phyloP scores from a whole-genome alignment of 2,329 filamentous ascomycete species.

The Malbranchea zuffiana region DNA sequence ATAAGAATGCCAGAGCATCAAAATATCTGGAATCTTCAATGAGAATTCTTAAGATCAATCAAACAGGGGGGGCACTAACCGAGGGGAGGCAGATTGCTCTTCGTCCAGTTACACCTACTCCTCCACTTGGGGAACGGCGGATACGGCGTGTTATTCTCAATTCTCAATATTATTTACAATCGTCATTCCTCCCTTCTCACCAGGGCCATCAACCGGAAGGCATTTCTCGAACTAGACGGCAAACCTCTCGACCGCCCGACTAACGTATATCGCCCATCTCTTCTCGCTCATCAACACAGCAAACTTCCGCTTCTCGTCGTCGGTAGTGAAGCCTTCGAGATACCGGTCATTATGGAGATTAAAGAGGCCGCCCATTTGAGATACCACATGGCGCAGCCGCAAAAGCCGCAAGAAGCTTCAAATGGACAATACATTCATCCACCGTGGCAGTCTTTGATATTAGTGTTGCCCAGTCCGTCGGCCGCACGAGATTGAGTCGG shows the following conservation, averaged over 20 bases:
- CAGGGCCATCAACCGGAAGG: slow-evolving; percentile 14
- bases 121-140: slow-evolving; percentile 18
- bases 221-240: slow-evolving; percentile 50
- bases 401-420: slow-evolving; percentile 61
- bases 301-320: slow-evolving; percentile 31
- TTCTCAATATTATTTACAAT: slow-evolving; percentile 16
- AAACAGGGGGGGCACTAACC: slow-evolving; percentile 36
- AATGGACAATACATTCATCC: slow-evolving; percentile 57
- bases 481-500: slow-evolving; percentile 5
- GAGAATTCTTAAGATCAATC: slow-evolving; percentile 5
- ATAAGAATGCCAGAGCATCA: slow-evolving; percentile 72
- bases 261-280: slow-evolving; percentile 60
- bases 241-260: slow-evolving; percentile 58
- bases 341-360: slow-evolving; percentile 45
- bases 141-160: slow-evolving; percentile 23
- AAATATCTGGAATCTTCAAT: slow-evolving; percentile 43
- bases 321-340: slow-evolving; percentile 24
- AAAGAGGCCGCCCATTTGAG: slow-evolving; percentile 57
- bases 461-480: background rate
- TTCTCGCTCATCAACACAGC: slow-evolving; percentile 55
- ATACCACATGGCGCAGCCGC: slow-evolving; percentile 58
- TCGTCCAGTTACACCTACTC: slow-evolving; percentile 28
- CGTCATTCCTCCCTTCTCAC: slow-evolving; percentile 6
- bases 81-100: slow-evolving; percentile 45
- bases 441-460: slow-evolving; percentile 21